These are phyloP conservation scores for Umbelopsis sp. DNA, from an alignment of 371 early-diverging fungal genomes.

Conservation along the genomic window DNA sequence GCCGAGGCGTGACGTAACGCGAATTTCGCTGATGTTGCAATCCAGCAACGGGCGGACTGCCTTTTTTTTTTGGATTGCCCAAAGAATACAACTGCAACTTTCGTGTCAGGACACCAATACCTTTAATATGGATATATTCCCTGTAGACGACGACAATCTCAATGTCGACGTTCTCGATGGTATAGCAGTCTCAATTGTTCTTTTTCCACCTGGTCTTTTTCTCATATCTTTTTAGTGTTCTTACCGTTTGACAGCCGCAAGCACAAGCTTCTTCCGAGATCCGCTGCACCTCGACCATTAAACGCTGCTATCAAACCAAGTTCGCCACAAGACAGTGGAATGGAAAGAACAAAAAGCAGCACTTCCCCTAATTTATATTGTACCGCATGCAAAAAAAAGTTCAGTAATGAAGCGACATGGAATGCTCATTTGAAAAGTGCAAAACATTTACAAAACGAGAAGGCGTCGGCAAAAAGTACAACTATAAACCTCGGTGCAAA, in stretches of 20 bases:
- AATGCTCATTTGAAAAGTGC: slow-evolving; percentile 48
- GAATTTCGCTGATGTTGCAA: not conserved
- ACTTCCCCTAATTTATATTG: slow-evolving; percentile 37
- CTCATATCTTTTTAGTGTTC: not conserved
- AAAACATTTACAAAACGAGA: slow-evolving; percentile 45
- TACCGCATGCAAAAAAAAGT: slow-evolving; percentile 47
- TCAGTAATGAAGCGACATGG: slow-evolving; percentile 41
- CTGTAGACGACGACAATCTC: slow-evolving; percentile 25
- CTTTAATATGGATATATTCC: slow-evolving; percentile 8
- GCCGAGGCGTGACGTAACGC: slow-evolving; percentile 15
- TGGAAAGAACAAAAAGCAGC: not conserved
- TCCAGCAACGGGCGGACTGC: no score
- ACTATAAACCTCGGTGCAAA: not conserved
- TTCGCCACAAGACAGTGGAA: not conserved
- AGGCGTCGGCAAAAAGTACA: slow-evolving; percentile 21
- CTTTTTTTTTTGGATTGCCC: no score
- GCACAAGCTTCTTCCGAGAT: not conserved
- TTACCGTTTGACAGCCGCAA: slow-evolving; percentile 13
- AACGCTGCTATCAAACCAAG: not conserved
- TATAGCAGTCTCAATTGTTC: slow-evolving; percentile 7
- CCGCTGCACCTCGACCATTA: slow-evolving; percentile 5
- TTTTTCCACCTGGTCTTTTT: not conserved
- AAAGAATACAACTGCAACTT: no score
- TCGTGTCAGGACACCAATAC: not conserved
- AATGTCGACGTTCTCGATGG: slow-evolving; percentile 23